These are phyloP conservation scores for Candida patagonica DNA, from an alignment of 805 yeast species.

Conservation along the genomic window DNA sequence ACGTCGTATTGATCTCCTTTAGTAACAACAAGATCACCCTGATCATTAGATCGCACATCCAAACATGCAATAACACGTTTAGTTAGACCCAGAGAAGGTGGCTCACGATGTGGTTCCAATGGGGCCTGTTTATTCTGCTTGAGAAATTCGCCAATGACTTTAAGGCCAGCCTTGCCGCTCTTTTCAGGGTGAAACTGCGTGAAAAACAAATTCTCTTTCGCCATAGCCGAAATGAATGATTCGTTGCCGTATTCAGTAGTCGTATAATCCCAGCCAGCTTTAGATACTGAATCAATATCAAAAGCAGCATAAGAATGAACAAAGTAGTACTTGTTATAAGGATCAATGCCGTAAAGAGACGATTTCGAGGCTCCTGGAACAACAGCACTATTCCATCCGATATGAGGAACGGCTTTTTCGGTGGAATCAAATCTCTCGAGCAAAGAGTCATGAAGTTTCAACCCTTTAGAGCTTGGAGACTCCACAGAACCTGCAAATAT, in stretches of 20 bases:
- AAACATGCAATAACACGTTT: conserved; percentile 91
- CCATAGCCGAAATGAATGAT: conserved; percentile 71
- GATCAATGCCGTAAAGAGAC: conserved; percentile 53
- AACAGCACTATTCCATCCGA: conserved; percentile 79
- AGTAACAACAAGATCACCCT: conserved; percentile 93
- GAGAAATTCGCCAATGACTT: conserved; percentile 64
- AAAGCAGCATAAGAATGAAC: conserved; percentile 84
- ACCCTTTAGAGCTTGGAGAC: conserved; percentile 51
- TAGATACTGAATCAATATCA: conserved; percentile 23
- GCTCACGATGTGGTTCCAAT: not conserved
- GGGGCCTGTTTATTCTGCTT: conserved; percentile 31
- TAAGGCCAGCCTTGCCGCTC: conserved; percentile 84
- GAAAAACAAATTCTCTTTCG: conserved; percentile 74
- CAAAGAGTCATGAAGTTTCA: conserved; percentile 43
- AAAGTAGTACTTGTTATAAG: conserved; percentile 71
- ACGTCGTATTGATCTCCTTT: conserved; percentile 99
- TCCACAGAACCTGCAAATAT: conserved; percentile 71
- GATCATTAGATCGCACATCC: conserved; percentile 92
- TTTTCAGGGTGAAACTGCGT: conserved; percentile 99
- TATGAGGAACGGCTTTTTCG: conserved; percentile 84
- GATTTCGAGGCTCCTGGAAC: conserved; percentile 12
- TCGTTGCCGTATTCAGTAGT: conserved; percentile 68
- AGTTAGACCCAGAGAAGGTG: conserved; percentile 49
- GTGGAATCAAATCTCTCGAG: conserved; percentile 53
- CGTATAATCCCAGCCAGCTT: conserved; percentile 62